Conservation (phyloP, 805 yeast species). For the Yueomyces sinensis region DNA sequence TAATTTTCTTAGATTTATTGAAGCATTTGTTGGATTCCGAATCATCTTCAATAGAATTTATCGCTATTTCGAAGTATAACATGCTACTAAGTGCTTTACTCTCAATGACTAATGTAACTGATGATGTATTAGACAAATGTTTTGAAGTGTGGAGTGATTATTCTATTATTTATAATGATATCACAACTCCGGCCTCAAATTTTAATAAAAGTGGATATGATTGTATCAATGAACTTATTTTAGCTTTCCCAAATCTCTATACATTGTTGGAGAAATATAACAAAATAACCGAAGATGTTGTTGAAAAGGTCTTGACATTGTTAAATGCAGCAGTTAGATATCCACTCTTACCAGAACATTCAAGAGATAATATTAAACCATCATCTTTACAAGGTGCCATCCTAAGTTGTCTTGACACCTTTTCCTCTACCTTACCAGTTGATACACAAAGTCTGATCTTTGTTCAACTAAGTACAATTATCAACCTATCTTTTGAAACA, state of each 20-base stretch:
- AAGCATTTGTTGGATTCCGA: slow-evolving; percentile 27
- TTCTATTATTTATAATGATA: slow-evolving; percentile 32
- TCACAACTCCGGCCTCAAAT: slow-evolving; percentile 15
- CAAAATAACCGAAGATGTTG: slow-evolving; percentile 23
- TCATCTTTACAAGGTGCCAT: slow-evolving; percentile 54
- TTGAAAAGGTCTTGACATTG: slow-evolving; percentile 40
- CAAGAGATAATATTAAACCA: slow-evolving; percentile 39
- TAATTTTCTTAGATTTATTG: slow-evolving; percentile 37
- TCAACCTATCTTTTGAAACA: slow-evolving; percentile 48
- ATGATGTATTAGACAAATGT: slow-evolving; percentile 22
- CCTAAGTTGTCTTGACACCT: slow-evolving; percentile 31
- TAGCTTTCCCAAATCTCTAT: slow-evolving; percentile 38
- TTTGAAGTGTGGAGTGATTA: slow-evolving; percentile 40
- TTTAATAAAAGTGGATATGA: slow-evolving; percentile 37
- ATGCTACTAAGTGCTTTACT: slow-evolving; percentile 36
- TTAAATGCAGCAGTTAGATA: slow-evolving; percentile 57
- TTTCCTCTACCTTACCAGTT: slow-evolving; percentile 19
- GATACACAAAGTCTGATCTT: slow-evolving; percentile 33
- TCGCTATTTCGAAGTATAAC: slow-evolving; percentile 43
- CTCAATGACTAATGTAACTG: slow-evolving; percentile 22
- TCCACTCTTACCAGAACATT: slow-evolving; percentile 52
- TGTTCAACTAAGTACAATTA: slow-evolving; percentile 39
- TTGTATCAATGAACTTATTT: slow-evolving; percentile 41
- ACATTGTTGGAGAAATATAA: slow-evolving; percentile 22
- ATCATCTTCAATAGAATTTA: slow-evolving; percentile 30